Percentiles rank a stretch among this genome's conserved stretches.
Evolutionary conservation across 805 yeast genomes (phyloP).

Genomic region (Ogataea corticis): DNA sequence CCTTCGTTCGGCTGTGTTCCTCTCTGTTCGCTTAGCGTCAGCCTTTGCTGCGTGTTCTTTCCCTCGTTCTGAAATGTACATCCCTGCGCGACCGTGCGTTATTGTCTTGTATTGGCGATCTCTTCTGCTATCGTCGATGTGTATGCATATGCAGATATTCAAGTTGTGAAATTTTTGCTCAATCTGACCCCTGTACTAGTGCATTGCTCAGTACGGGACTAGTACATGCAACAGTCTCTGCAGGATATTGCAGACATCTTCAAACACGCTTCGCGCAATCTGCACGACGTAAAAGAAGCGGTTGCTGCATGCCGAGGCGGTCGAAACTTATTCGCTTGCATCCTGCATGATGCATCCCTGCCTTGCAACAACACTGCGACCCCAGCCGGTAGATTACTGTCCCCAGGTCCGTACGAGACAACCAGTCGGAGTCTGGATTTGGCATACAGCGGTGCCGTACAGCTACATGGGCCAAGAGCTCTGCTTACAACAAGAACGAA

Average conservation of each 20-base stretch:
- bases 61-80: constrained; percentile 1
- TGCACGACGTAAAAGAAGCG: not conserved
- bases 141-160: not conserved
- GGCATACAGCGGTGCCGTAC: too few species aligned
- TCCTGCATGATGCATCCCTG: too few species aligned
- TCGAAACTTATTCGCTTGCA: too few species aligned
- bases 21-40: constrained; percentile 4
- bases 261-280: not conserved
- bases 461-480: too few species aligned
- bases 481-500: too few species aligned
- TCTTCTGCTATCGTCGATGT: too few species aligned
- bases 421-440: too few species aligned
- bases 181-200: not conserved
- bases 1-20: not conserved
- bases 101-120: not conserved
- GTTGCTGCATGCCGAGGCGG: too few species aligned
- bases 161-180: not conserved
- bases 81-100: constrained; percentile 1
- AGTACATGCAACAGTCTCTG: not conserved
- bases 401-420: too few species aligned
- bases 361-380: too few species aligned
- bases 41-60: constrained; percentile 1
- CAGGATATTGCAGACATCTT: not conserved
- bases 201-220: not conserved
- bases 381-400: too few species aligned